phyloP scores from a whole-genome alignment of 23 red algal genomes.

The Gracilaria domingensis region DNA sequence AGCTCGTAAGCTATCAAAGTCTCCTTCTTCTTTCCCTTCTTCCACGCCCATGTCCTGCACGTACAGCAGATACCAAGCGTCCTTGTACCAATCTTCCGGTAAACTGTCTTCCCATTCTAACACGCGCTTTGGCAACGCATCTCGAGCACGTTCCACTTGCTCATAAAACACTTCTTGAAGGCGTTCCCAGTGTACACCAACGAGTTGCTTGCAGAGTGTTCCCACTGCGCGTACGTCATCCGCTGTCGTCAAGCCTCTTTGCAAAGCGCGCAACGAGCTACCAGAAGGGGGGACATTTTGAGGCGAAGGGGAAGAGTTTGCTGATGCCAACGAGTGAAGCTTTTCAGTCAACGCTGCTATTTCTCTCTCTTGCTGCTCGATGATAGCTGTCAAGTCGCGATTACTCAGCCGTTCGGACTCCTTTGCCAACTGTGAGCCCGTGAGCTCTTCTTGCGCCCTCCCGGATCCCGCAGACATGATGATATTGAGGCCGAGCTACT shows the following conservation, averaged over 20 bases:
- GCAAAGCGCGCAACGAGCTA: not conserved
- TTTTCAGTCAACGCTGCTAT: not conserved
- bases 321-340: not conserved
- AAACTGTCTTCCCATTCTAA: slow-evolving; percentile 61
- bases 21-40: slow-evolving; percentile 19
- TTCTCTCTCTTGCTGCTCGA: not conserved
- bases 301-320: not conserved
- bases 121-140: slow-evolving; percentile 32
- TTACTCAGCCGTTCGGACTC: not conserved
- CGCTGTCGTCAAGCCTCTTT: not conserved
- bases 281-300: not conserved
- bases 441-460: not conserved
- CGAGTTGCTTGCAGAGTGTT: not conserved
- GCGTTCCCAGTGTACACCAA: slow-evolving; percentile 45
- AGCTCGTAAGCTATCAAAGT: slow-evolving; percentile 68
- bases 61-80: slow-evolving; percentile 95
- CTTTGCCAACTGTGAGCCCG: not conserved
- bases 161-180: slow-evolving; percentile 69
- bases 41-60: slow-evolving; percentile 82
- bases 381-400: not conserved
- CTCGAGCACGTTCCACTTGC: slow-evolving; percentile 49
- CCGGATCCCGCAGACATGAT: not conserved
- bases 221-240: slow-evolving; percentile 18
- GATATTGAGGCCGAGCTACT: not conserved
- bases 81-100: slow-evolving; percentile 86